These are phyloP conservation scores for Melanomma pulvis-pyrius DNA, from an alignment of 495 filamentous ascomycete species.

Conservation along the genomic window DNA sequence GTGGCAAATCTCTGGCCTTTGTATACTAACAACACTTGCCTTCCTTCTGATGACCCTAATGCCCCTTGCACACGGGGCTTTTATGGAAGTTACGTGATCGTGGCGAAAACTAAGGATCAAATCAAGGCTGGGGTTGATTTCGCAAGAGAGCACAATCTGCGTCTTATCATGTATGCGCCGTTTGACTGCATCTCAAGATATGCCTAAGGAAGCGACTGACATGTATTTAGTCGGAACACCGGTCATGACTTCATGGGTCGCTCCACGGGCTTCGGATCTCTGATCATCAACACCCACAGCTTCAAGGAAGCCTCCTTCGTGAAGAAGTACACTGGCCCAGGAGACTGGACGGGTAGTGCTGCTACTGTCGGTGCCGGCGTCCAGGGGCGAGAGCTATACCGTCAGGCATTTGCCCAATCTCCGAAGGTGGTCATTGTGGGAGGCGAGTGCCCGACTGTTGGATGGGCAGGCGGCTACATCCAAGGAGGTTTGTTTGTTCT, in stretches of 20 bases:
- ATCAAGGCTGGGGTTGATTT: conserved; percentile 37
- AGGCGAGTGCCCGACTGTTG: conserved; percentile 33
- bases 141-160: conserved; percentile 29
- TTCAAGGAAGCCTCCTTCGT: conserved; percentile 40
- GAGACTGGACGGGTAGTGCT: conserved; percentile 50
- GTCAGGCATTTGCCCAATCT: conserved; percentile 19
- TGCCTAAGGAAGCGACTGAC: background rate
- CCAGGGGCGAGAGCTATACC: conserved; percentile 50
- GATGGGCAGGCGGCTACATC: conserved; percentile 1
- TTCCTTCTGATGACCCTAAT: conserved; percentile 22
- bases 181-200: background rate
- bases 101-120: conserved; percentile 33
- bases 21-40: conserved; percentile 36
- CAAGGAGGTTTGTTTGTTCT: background rate
- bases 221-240: conserved; percentile 23
- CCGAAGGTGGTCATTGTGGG: conserved; percentile 33
- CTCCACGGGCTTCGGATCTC: conserved; percentile 25
- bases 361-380: conserved; percentile 56
- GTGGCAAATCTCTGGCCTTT: conserved; percentile 31
- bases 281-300: conserved; percentile 37
- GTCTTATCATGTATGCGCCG: conserved; percentile 22
- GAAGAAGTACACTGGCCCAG: conserved; percentile 41
- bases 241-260: conserved; percentile 41
- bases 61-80: conserved; percentile 28
- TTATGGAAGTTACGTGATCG: conserved; percentile 30